Evolutionary conservation across 1,139 yeast species (phyloP).

Genomic region (Kodamaea sp.): DNA sequence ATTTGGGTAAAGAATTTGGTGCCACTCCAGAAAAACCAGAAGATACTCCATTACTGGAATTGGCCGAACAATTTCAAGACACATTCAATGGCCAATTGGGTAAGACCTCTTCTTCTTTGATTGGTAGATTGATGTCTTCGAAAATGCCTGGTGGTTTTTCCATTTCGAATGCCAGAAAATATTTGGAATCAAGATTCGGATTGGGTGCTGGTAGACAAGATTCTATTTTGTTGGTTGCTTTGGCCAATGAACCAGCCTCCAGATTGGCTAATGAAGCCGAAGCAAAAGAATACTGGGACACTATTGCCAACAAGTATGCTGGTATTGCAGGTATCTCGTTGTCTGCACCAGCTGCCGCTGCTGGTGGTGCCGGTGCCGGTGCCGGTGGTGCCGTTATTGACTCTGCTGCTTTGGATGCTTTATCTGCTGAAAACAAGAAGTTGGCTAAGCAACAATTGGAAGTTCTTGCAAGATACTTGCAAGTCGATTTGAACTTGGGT

Average conservation of each 20-base stretch:
- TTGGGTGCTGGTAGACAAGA: slow-evolving; percentile 93
- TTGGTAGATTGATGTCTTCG: slow-evolving; percentile 88
- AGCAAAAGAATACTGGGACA: slow-evolving; percentile 85
- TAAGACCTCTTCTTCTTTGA: slow-evolving; percentile 83
- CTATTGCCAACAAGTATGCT: slow-evolving; percentile 82
- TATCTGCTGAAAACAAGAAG: slow-evolving; percentile 83
- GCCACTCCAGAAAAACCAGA: slow-evolving; percentile 98
- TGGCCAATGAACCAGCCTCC: slow-evolving; percentile 85
- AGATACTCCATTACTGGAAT: slow-evolving; percentile 92
- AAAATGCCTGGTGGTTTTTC: slow-evolving; percentile 99
- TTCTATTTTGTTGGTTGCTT: slow-evolving; percentile 73
- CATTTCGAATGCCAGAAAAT: slow-evolving; percentile 84
- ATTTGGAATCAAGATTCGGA: slow-evolving; percentile 88
- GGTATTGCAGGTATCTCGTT: slow-evolving; percentile 74
- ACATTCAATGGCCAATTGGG: slow-evolving; percentile 85
- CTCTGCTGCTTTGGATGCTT: slow-evolving; percentile 93
- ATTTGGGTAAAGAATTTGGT: slow-evolving; percentile 96
- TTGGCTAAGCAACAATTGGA: slow-evolving; percentile 95
- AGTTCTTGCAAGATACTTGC: slow-evolving; percentile 90
- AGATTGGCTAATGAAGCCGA: slow-evolving; percentile 85
- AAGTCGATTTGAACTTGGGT: slow-evolving; percentile 86
- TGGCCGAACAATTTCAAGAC: slow-evolving; percentile 94
- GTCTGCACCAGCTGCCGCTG: slow-evolving; percentile 57
- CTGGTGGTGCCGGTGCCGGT: slow-evolving; percentile 49
- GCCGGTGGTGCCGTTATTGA: slow-evolving; percentile 89